These are phyloP conservation scores for Alternaria ethzedia DNA, from an alignment of 2,329 filamentous ascomycete genomes.

Conservation along the genomic window DNA sequence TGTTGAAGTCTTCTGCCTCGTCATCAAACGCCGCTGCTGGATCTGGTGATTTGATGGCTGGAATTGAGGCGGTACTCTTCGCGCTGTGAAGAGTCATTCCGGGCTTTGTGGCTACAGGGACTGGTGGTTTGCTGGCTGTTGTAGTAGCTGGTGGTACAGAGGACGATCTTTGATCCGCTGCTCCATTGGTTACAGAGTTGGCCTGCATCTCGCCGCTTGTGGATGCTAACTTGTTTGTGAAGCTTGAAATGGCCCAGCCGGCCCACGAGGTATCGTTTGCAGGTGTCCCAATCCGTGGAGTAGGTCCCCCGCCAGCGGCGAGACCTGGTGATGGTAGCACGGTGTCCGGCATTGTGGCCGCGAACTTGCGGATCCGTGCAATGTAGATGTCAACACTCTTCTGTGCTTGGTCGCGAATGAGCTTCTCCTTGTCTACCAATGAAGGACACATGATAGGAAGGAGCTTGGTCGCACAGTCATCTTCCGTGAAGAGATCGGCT, in stretches of 20 bases:
- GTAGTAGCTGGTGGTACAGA: slow-evolving; percentile 57
- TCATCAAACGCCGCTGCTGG: slow-evolving; percentile 60
- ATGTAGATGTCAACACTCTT: slow-evolving; percentile 90
- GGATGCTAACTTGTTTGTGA: slow-evolving; percentile 89
- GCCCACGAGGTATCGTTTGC: slow-evolving; percentile 78
- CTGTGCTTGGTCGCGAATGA: slow-evolving; percentile 87
- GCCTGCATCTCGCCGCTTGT: slow-evolving; percentile 86
- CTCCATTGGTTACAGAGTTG: slow-evolving; percentile 38
- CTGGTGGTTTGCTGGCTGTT: slow-evolving; percentile 54
- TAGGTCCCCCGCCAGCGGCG: slow-evolving; percentile 53
- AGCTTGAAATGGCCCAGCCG: slow-evolving; percentile 97
- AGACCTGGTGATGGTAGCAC: slow-evolving; percentile 69
- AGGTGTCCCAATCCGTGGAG: slow-evolving; percentile 80
- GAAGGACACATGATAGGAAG: slow-evolving; percentile 83
- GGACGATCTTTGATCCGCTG: slow-evolving; percentile 55
- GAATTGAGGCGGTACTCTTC: slow-evolving; percentile 35
- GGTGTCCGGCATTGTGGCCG: slow-evolving; percentile 78
- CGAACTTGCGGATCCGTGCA: slow-evolving; percentile 79
- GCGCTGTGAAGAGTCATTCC: slow-evolving; percentile 39
- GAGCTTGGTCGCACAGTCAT: slow-evolving; percentile 85
- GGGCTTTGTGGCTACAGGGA: slow-evolving; percentile 52
- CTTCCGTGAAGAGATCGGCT: slow-evolving; percentile 82
- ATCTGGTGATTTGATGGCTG: slow-evolving; percentile 38
- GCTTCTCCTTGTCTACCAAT: slow-evolving; percentile 92
- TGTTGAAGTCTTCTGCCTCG: slow-evolving; percentile 65